Evolutionary conservation across 2,329 filamentous ascomycete genomes (phyloP), one percentile per base, ranked within the genome.

Genomic region (Fusarium pseudoanthophilum): DNA sequence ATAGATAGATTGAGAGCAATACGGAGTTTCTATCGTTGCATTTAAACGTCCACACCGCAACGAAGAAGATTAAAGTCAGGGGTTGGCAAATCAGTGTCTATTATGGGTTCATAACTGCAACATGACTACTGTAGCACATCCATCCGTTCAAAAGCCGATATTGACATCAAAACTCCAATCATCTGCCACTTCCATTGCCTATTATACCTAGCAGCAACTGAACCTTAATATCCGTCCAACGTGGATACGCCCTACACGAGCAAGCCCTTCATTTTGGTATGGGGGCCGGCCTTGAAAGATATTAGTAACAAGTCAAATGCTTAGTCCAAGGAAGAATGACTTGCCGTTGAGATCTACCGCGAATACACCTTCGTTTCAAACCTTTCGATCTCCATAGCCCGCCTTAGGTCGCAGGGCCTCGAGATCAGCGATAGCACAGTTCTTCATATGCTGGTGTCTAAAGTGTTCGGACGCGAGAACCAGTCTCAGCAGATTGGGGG

Each of bases 1-100:
- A 36, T 65, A 67, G 59, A 71, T 28, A 34, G 55, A 51, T 30
- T n/a, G 36, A 63, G n/a, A 64, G n/a, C 28, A 37, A 39, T 43
- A 46, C 34, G 18, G 28, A 63, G 3, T 28, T 30, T 16, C 11
- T 10, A 55, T 30, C 11, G 11, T 14, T 30, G 42, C 36, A 13
- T 13, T 14, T 40, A 20, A 36, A 34, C 9, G 13, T 36, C 18
- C 30, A 52, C 14, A 15, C 16, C 11, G 11, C 4, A 36, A 26
- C 30, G n/a, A 36, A 26, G 49, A 52, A 52, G 18, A 30, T 20
- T 30, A 16, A 53, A 34, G 53, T 10, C 18, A 34, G 10, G 6
- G 14, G 6, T 16, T 5, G 15, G 57, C 34, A 36, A 53, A 53
- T 53, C 21, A 53, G 24, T 14, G 34, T 52, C 32, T 59, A 51